Evolutionary conservation across 2,329 filamentous ascomycete genomes (phyloP).

Genomic region (Fusarium ramigenum): DNA sequence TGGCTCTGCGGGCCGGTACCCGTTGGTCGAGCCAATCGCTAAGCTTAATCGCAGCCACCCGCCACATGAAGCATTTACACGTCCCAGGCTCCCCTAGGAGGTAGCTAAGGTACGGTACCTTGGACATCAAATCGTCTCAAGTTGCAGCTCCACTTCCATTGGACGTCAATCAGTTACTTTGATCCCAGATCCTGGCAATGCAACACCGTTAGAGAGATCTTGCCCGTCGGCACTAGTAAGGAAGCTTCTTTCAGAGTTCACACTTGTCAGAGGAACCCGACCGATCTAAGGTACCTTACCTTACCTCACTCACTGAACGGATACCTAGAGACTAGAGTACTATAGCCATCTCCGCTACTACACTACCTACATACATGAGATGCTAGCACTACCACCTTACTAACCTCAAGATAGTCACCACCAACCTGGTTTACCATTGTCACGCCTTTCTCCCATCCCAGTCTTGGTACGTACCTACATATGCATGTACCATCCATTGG

Average conservation of each 20-base stretch:
- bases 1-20: slow-evolving; percentile 28
- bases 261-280: slow-evolving; percentile 2
- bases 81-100: background rate
- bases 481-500: background rate
- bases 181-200: slow-evolving; percentile 19
- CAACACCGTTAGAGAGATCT: slow-evolving; percentile 32
- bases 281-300: background rate
- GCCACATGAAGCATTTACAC: slow-evolving; percentile 2
- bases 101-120: too few relatives aligned
- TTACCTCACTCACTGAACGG: background rate
- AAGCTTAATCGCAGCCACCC: background rate
- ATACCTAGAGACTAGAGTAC: too few relatives aligned
- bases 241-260: slow-evolving; percentile 9
- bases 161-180: background rate
- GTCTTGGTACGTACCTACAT: background rate
- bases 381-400: slow-evolving; percentile 2
- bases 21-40: slow-evolving; percentile 16
- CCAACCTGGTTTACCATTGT: background rate
- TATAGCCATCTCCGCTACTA: background rate
- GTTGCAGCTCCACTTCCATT: background rate
- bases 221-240: slow-evolving; percentile 6
- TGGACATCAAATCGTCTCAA: background rate
- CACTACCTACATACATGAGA: background rate
- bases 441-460: background rate
- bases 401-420: background rate